Evolutionary conservation across 345 rosid species (phyloP).

Genomic region (Salix caprea): DNA sequence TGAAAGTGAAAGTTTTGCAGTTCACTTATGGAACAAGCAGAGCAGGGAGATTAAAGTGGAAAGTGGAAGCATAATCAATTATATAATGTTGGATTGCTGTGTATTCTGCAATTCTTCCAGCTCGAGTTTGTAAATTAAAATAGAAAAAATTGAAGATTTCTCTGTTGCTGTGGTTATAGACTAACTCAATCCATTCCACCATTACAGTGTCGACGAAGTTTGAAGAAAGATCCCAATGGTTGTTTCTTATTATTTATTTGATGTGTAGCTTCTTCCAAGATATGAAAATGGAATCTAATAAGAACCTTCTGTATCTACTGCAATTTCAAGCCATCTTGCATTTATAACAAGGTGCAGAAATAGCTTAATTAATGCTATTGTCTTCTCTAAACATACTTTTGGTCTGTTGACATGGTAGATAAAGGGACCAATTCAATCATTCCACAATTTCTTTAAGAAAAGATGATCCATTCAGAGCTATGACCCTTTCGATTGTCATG

Average conservation of each 20-base stretch:
- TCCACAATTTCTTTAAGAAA: background rate
- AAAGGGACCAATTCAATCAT: background rate
- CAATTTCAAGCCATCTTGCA: background rate
- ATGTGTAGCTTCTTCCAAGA: background rate
- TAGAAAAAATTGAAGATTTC: background rate
- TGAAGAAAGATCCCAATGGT: background rate
- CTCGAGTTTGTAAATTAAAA: slow-evolving; percentile 16
- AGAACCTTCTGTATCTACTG: background rate
- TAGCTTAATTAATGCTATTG: background rate
- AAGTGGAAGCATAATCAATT: slow-evolving; percentile 61
- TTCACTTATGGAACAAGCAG: slow-evolving; percentile 90
- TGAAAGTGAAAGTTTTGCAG: slow-evolving; percentile 43
- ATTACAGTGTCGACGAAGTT: background rate
- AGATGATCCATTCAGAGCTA: background rate
- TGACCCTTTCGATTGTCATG: background rate
- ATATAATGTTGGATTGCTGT: slow-evolving; percentile 48
- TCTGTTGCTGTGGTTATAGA: slow-evolving; percentile 2
- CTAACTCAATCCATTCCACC: slow-evolving; percentile 8
- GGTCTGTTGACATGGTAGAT: background rate
- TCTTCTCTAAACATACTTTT: background rate
- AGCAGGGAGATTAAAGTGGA: slow-evolving; percentile 55
- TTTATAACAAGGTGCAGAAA: background rate
- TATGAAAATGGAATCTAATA: background rate
- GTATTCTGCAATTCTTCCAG: slow-evolving; percentile 59
- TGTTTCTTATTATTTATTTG: background rate